Evolutionary conservation across 345 rosid species (phyloP).

Genomic region (Salix viminalis): DNA sequence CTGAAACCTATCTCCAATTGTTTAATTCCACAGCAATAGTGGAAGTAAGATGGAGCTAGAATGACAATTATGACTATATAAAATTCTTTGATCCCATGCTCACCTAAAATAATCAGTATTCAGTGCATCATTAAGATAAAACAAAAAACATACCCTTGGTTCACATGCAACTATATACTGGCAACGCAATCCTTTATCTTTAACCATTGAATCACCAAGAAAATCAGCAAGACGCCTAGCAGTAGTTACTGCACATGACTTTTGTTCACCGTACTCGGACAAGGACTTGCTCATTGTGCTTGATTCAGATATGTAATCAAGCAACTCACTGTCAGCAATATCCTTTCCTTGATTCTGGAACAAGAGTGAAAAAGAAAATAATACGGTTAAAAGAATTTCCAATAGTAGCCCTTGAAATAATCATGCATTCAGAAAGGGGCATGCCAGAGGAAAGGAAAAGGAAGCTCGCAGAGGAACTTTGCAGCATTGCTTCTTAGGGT

Average conservation of each 20-base stretch:
- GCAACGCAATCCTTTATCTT: conserved; percentile 96
- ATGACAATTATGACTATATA: background rate
- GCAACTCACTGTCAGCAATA: conserved; percentile 85
- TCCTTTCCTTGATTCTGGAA: conserved; percentile 85
- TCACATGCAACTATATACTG: conserved; percentile 93
- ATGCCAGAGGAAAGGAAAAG: background rate
- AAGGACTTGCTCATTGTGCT: conserved; percentile 99
- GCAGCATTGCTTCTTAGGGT: background rate
- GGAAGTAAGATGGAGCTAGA: background rate
- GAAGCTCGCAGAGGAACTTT: background rate
- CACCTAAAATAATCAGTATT: background rate
- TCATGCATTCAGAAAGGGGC: conserved; percentile 1
- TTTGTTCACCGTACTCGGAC: conserved; percentile 89
- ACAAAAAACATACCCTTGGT: conserved; percentile 58
- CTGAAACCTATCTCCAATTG: background rate
- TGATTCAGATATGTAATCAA: conserved; percentile 95
- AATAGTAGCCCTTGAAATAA: background rate
- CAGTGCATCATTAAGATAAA: conserved; percentile 9
- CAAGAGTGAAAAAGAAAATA: conserved; percentile 15
- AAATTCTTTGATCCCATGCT: background rate
- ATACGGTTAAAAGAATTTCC: conserved; percentile 12
- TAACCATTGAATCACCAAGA: conserved; percentile 91
- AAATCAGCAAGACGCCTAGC: conserved; percentile 92
- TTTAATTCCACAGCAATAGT: background rate
- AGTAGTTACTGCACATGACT: conserved; percentile 97